Base-by-base conservation (phyloP, 2,329 filamentous ascomycete genomes). In the Pezicula carpinea region DNA sequence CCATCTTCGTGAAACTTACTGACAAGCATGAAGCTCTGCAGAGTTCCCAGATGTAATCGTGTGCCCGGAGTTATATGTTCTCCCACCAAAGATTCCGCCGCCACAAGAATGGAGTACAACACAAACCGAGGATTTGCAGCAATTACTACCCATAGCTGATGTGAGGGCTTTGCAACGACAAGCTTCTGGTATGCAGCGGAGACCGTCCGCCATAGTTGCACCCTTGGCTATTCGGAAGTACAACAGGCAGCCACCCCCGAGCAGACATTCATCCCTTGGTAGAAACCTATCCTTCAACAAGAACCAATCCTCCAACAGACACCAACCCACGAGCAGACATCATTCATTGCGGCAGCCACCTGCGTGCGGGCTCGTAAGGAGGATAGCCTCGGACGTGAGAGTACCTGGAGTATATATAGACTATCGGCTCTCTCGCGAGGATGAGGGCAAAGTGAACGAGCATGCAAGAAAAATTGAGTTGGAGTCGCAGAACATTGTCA, bases 11-110 rank as follows among this genome's bases (percentile, higher is more conserved):
- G 13, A 31, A 17, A 1, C 6, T 22, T 31, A 19, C 52, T 57
- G 32, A 59, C 31, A 4, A 39, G 19, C 18, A 8, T 11, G 26
- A 17, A 59, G 59, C 46, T 55, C 50, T 34, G 56, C 53, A 10
- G 54, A 60, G 19, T 55, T 44, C 33, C 58, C 57, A 43, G 54
- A 61, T 15, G 34, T 57, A 32, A 33, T 53, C 18, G 47, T 59
- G 4, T 48, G 50, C 14, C 50, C 57, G 11, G 47, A 59, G 32
- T 32, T 61, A 15, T 46, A 44, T 48, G 55, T 55, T 26, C 53
- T 51, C 34, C 55, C 55, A 40, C 51, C 54, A 2, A 51, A n/a
- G 8, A 50, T 57, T 21, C 49, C 55, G 5, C 48, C 56, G 13
- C 53, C 52, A n/a, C 51, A 56, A 33, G 54, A 55, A 34, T 56